Percentiles rank a stretch among this genome's conserved stretches.
These are phyloP conservation scores for Syzygium grande DNA, from an alignment of 345 rosid species.

Conservation along the genomic window DNA sequence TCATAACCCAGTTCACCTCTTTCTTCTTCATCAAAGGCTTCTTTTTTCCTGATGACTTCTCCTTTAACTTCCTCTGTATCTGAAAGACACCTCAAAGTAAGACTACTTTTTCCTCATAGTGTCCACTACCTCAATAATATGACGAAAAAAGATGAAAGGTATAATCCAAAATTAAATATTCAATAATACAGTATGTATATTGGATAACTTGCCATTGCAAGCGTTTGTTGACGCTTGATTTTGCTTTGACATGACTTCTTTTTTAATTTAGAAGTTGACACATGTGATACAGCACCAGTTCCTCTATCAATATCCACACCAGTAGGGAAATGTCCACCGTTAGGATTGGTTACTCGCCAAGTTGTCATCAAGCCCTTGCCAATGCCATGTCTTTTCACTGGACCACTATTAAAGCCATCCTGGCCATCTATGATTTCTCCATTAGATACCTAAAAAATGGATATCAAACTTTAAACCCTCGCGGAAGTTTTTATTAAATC, in stretches of 20 bases:
- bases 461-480: neutral
- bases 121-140: neutral
- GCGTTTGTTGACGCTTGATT: slow-evolving; percentile 26
- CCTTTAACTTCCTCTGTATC: slow-evolving; percentile 54
- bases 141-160: neutral
- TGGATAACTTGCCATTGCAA: slow-evolving; percentile 36
- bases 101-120: neutral
- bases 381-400: slow-evolving; percentile 71
- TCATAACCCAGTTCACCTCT: slow-evolving; percentile 33
- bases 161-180: neutral
- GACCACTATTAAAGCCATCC: slow-evolving; percentile 14
- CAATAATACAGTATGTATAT: neutral
- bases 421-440: slow-evolving; percentile 3
- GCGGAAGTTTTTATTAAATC: neutral
- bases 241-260: slow-evolving; percentile 28
- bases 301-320: slow-evolving; percentile 32
- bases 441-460: slow-evolving; percentile 21
- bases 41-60: slow-evolving; percentile 37
- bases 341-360: slow-evolving; percentile 70
- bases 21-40: slow-evolving; percentile 35
- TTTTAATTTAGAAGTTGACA: slow-evolving; percentile 8
- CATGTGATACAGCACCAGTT: slow-evolving; percentile 6
- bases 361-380: slow-evolving; percentile 96
- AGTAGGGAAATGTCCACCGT: slow-evolving; percentile 41
- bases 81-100: slow-evolving; percentile 5